Evolutionary conservation across 169 alveolate species (phyloP).

Genomic region (Plasmodium malariae): DNA sequence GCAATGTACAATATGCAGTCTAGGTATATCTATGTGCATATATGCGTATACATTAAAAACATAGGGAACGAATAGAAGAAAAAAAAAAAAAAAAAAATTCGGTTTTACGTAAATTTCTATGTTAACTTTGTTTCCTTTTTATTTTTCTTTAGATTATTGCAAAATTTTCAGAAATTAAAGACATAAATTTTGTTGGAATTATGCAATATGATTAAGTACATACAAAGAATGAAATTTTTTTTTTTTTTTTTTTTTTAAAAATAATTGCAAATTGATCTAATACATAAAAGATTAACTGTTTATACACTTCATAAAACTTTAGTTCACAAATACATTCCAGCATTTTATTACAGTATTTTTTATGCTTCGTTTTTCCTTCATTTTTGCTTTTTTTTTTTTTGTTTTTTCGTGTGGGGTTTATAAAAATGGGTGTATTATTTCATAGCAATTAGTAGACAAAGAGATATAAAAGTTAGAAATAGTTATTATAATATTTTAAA

Average conservation of each 20-base stretch:
- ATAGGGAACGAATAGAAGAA: neutral
- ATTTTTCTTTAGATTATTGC: neutral
- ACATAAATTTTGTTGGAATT: neutral
- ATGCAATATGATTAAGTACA: neutral
- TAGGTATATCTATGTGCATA: neutral
- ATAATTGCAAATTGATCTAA: neutral
- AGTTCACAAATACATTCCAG: too few species aligned
- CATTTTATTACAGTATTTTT: too few species aligned
- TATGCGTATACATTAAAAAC: neutral
- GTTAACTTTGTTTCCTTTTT: neutral
- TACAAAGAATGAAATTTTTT: too few species aligned
- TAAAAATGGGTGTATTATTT: neutral
- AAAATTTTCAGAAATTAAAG: neutral
- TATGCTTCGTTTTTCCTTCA: too few species aligned
- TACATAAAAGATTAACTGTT: neutral
- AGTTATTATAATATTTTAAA: too few species aligned
- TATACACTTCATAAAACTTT: neutral
- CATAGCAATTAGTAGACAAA: neutral
- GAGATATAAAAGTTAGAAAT: too few species aligned
- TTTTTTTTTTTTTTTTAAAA: too few species aligned
- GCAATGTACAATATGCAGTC: neutral
- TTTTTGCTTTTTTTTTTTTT: slow-evolving; percentile 5
- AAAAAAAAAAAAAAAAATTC: too few species aligned
- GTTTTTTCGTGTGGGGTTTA: neutral
- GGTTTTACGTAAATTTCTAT: neutral